Percentiles rank a stretch among this genome's conserved stretches.
phyloP scores from a whole-genome alignment of 805 yeast species.

The Barnettozyma vustinii region DNA sequence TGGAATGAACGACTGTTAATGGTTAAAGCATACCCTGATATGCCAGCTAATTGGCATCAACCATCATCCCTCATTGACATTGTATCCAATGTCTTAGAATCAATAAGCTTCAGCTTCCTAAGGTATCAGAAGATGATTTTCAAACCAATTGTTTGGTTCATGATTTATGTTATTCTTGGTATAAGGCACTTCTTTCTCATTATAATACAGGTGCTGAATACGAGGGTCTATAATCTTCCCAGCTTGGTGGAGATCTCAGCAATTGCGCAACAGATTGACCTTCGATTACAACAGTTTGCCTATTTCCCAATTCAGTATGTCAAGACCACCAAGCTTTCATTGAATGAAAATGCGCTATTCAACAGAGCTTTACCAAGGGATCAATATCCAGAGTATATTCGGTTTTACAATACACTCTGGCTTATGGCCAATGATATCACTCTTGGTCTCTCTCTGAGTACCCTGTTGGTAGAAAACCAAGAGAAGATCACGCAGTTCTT shows the following conservation, averaged over 20 bases:
- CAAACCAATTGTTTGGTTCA: constrained; percentile 11
- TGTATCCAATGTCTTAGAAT: not conserved
- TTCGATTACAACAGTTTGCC: constrained; percentile 69
- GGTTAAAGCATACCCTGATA: constrained; percentile 9
- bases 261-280: constrained; percentile 72
- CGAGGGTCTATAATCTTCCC: constrained; percentile 15
- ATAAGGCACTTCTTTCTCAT: constrained; percentile 15
- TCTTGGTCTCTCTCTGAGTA: constrained; percentile 59
- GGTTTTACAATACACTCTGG: constrained; percentile 86
- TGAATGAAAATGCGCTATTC: constrained; percentile 19
- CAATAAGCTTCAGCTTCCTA: not conserved
- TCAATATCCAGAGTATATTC: constrained; percentile 58
- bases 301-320: constrained; percentile 77
- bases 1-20: constrained; percentile 15
- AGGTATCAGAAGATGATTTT: constrained; percentile 5
- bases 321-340: constrained; percentile 34
- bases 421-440: constrained; percentile 75
- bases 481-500: constrained; percentile 24
- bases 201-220: constrained; percentile 26
- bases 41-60: constrained; percentile 14
- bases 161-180: constrained; percentile 9
- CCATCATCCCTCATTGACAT: not conserved
- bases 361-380: constrained; percentile 34
- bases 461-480: constrained; percentile 38
- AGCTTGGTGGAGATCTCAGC: constrained; percentile 44